Percentiles rank a stretch among this genome's conserved stretches.
phyloP scores from a whole-genome alignment of 345 rosid species.

The Aegle marmelos region DNA sequence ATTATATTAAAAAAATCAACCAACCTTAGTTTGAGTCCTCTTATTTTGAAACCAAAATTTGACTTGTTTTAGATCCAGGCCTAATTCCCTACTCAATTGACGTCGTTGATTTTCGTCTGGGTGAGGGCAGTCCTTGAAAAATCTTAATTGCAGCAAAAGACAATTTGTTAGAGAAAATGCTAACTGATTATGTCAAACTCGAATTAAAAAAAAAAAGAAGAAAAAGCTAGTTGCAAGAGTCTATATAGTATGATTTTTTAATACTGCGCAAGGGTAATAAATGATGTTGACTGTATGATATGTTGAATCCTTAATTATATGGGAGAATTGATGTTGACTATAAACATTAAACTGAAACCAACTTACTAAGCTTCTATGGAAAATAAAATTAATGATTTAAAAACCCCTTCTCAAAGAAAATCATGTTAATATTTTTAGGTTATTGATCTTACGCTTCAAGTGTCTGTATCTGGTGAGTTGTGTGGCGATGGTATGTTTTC shows the following conservation, averaged over 20 bases:
- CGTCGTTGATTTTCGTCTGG: constrained; percentile 61
- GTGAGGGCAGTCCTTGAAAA: constrained; percentile 61
- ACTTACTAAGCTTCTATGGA: background rate
- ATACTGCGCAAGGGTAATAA: too few relatives aligned
- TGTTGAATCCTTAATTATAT: too few relatives aligned
- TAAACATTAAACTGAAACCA: background rate
- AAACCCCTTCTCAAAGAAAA: too few relatives aligned
- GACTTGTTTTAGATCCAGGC: constrained; percentile 49
- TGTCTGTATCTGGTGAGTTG: constrained; percentile 37
- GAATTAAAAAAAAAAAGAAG: too few relatives aligned
- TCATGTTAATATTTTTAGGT: background rate
- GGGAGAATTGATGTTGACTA: background rate
- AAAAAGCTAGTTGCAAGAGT: too few relatives aligned
- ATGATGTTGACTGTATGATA: too few relatives aligned
- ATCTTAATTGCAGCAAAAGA: constrained; percentile 26
- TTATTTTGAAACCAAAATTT: constrained; percentile 91
- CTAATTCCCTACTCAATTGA: constrained; percentile 43
- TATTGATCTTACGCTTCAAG: constrained; percentile 50
- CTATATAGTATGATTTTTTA: too few relatives aligned
- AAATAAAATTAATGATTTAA: too few relatives aligned
- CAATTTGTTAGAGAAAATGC: background rate
- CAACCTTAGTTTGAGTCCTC: constrained; percentile 68
- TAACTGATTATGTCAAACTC: background rate
- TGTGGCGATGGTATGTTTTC: constrained; percentile 51
- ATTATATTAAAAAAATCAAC: background rate